A percentile compares a stretch with the other conserved stretches of the same genome.
phyloP scores from a whole-genome alignment of 805 yeast genomes.

The Lachancea waltii region DNA sequence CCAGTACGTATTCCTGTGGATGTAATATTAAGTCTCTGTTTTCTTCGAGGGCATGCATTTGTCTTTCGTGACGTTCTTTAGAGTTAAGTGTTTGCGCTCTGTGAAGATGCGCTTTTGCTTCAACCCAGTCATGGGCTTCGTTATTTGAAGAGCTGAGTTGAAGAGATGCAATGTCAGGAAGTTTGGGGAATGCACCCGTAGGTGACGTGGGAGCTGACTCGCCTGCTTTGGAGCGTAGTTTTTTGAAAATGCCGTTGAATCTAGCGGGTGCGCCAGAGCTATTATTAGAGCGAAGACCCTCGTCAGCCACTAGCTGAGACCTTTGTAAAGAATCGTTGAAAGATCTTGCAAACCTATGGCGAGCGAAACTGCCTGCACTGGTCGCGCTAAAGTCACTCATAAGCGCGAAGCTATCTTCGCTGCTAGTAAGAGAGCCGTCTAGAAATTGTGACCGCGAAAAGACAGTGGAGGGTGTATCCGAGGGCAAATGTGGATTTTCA shows the following conservation, averaged over 20 bases:
- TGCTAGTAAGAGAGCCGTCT: conserved; percentile 42
- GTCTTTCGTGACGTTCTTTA: conserved; percentile 64
- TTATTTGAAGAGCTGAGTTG: conserved; percentile 31
- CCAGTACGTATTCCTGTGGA: conserved; percentile 46
- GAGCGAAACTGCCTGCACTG: conserved; percentile 76
- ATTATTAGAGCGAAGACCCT: conserved; percentile 1
- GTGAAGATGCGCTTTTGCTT: conserved; percentile 53
- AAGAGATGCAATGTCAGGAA: conserved; percentile 26
- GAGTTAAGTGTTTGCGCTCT: conserved; percentile 65
- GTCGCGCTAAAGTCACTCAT: conserved; percentile 76
- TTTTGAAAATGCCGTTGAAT: conserved; percentile 30
- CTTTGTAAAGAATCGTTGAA: conserved; percentile 27
- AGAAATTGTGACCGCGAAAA: conserved; percentile 42
- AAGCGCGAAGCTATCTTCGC: conserved; percentile 36
- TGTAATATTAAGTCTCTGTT: conserved; percentile 58
- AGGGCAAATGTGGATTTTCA: conserved; percentile 8
- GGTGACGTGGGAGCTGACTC: conserved; percentile 16
- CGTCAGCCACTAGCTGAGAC: conserved; percentile 16
- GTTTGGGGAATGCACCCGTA: conserved; percentile 22
- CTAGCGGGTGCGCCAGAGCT: conserved; percentile 20
- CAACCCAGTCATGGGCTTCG: conserved; percentile 45
- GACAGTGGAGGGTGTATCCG: conserved; percentile 13
- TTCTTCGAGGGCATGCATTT: conserved; percentile 53
- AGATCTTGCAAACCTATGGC: conserved; percentile 56
- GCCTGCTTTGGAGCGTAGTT: conserved; percentile 25